phyloP scores from a whole-genome alignment of 768 basidiomycete species.

The Coprinopsis strossmayeri region DNA sequence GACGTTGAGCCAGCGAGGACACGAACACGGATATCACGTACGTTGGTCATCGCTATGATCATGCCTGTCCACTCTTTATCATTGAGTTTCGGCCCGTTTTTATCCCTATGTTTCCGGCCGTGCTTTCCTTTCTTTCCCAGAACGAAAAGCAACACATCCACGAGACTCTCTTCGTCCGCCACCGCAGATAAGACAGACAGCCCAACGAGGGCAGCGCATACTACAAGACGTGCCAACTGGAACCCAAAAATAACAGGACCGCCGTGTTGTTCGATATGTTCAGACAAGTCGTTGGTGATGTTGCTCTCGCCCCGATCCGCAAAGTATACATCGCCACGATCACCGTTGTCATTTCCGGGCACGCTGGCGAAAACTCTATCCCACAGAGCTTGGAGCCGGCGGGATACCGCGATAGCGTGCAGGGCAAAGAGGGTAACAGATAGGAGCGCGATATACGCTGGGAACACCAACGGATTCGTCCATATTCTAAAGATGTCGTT shows the following conservation, averaged over 20 bases:
- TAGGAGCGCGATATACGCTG: not conserved
- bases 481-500: too few relatives aligned
- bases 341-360: too few relatives aligned
- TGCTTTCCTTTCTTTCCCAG: constrained; percentile 24
- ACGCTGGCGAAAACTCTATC: too few relatives aligned
- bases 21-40: constrained; percentile 12
- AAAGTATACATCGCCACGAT: not conserved
- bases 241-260: constrained; percentile 41
- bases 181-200: constrained; percentile 40
- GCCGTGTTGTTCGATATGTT: constrained; percentile 36
- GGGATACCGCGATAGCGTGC: not conserved
- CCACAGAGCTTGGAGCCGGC: not conserved
- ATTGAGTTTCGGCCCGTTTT: constrained; percentile 10
- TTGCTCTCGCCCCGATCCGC: not conserved
- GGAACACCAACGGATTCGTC: not conserved
- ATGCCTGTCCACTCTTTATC: constrained; percentile 24
- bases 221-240: constrained; percentile 39
- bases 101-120: constrained; percentile 11
- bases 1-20: too few relatives aligned
- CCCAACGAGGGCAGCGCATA: constrained; percentile 40
- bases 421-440: not conserved
- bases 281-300: constrained; percentile 2
- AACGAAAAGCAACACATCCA: not conserved
- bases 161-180: constrained; percentile 21
- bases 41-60: constrained; percentile 25